Evolutionary conservation across 257 asterid genomes (phyloP), one percentile per base, ranked within the genome.

Genomic region (Lycium ferocissimum): DNA sequence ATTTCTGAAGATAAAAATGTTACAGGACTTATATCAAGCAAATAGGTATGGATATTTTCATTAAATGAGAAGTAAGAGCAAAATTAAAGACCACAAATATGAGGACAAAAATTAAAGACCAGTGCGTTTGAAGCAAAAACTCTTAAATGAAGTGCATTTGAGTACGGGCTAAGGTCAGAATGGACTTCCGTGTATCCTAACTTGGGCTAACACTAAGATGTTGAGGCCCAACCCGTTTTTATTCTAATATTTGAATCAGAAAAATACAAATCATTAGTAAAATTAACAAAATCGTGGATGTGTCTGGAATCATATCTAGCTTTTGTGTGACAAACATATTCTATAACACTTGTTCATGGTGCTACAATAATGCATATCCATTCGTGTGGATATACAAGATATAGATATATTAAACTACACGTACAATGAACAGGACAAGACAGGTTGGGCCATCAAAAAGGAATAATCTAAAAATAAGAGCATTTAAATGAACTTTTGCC

Each of bases 291-390:
- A 22, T 51, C 0, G 17, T 51, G 47, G 43, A 73, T 35, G 20
- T 73, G 81, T 73, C 81, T 73, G 81, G 81, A 76, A 76, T 51
- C 13, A 76, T 22, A 76, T 76, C 63, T 76, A 43, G 35, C 79
- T 71, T 71, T 71, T 71, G 15, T 6, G 10, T 38, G 17, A 76
- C 63, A 22, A 51, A 51, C 33, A 76, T 73, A 47, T 12, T 73
- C 9, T 22, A 76, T 1, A 76, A 26, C 20, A 26, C 20, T 51
- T 76, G n/a, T 76, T 76, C 7, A 15, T 76, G 26, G 45, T 49
- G 81, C 81, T 47, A 75, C 22, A 49, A 75, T 75, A 75, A 75
- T 22, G 47, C 63, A 76, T 26, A 76, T 51, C 82, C 82, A 76
- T 76, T 51, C 82, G 82, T 76, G 82, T 76, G 82, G 47, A 76